Percentiles rank a stretch among this genome's conserved stretches.
phyloP scores from a whole-genome alignment of 2,329 filamentous ascomycete genomes.

The Cercospora janseana region DNA sequence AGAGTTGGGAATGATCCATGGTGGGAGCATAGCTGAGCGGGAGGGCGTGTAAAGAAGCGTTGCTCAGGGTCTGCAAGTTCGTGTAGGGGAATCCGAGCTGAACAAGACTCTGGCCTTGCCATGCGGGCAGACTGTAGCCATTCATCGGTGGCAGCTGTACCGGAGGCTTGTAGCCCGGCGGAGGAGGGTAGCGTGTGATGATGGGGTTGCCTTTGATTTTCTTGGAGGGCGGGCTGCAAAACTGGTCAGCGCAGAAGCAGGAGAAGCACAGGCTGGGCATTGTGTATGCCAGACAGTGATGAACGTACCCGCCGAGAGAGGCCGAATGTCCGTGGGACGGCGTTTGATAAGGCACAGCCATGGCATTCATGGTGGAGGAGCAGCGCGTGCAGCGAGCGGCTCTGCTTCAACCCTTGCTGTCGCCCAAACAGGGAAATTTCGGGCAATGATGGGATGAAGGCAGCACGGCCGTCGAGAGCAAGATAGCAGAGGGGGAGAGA shows the following conservation, averaged over 20 bases:
- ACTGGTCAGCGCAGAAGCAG: too few species aligned
- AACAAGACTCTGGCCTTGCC: conserved; percentile 23
- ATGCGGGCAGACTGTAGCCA: conserved; percentile 23
- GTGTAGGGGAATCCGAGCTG: conserved; percentile 6
- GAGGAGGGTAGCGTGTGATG: conserved; percentile 51
- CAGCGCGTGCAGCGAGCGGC: not conserved
- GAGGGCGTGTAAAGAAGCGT: not conserved
- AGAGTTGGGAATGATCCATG: not conserved
- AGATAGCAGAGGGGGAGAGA: conserved; percentile 11
- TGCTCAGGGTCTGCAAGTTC: not conserved
- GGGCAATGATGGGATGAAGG: not conserved
- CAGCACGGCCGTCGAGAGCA: conserved; percentile 4
- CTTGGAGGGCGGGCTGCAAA: conserved; percentile 38
- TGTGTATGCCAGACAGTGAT: not conserved
- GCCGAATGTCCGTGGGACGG: conserved; percentile 13
- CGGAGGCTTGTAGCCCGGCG: conserved; percentile 45
- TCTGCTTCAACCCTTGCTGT: not conserved
- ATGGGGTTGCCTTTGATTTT: conserved; percentile 48
- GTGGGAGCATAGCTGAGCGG: not conserved
- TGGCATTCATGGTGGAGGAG: conserved; percentile 12
- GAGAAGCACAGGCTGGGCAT: too few species aligned
- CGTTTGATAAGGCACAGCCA: conserved; percentile 7
- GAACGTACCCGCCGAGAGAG: conserved; percentile 10
- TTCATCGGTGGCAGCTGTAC: conserved; percentile 19
- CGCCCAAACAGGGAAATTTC: conserved; percentile 13